Evolutionary conservation across 202 grass and related monocot species (phyloP).

Genomic region (Musa balbisiana): DNA sequence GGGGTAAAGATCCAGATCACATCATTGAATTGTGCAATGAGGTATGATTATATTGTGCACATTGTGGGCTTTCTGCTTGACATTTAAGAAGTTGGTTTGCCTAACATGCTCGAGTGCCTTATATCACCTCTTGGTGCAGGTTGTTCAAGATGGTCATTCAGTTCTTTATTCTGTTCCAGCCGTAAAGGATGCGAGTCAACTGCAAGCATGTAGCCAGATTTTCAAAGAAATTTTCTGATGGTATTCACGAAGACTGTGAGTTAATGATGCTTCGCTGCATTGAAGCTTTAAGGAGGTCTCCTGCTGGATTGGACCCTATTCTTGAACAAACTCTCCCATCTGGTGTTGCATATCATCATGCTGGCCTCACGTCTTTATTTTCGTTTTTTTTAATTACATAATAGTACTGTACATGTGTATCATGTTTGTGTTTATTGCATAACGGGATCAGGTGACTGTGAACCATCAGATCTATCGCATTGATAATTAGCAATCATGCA

Average conservation of each 20-base stretch:
- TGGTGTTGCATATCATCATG: slow-evolving; percentile 98
- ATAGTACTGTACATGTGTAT: slow-evolving; percentile 5
- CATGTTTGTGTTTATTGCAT: background rate
- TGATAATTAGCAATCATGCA: background rate
- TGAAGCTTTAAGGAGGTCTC: slow-evolving; percentile 71
- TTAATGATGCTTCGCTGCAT: slow-evolving; percentile 64
- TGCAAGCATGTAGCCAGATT: slow-evolving; percentile 85
- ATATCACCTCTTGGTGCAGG: slow-evolving; percentile 23
- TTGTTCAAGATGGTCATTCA: slow-evolving; percentile 90
- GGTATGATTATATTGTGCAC: slow-evolving; percentile 28
- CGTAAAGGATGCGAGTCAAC: slow-evolving; percentile 95
- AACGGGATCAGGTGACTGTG: no score
- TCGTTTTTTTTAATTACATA: slow-evolving; percentile 18
- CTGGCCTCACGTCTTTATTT: slow-evolving; percentile 74
- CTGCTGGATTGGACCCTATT: slow-evolving; percentile 84
- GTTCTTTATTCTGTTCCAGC: slow-evolving; percentile 97
- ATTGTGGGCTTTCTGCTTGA: background rate
- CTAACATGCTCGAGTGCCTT: background rate
- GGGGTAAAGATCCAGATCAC: slow-evolving; percentile 94
- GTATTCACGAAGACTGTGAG: slow-evolving; percentile 37
- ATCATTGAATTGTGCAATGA: slow-evolving; percentile 91
- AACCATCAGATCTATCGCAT: no score
- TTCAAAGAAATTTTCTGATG: slow-evolving; percentile 44
- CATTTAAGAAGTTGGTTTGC: slow-evolving; percentile 1
- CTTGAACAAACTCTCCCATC: slow-evolving; percentile 80